These are phyloP conservation scores for Globisporangium spiculum DNA, from an alignment of 352 stramenopile species.

Conservation along the genomic window DNA sequence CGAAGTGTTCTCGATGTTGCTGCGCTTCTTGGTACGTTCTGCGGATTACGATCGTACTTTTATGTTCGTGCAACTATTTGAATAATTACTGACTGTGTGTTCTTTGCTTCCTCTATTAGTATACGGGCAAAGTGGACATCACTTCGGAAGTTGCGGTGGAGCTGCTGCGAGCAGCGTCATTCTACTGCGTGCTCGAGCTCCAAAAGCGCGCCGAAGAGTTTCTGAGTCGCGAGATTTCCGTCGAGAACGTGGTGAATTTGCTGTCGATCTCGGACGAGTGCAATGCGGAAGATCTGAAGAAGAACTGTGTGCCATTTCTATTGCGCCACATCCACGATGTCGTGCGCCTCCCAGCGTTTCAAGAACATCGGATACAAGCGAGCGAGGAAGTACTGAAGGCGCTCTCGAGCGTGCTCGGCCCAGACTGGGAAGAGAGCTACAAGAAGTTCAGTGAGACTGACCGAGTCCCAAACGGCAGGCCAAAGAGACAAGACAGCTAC, in stretches of 20 bases:
- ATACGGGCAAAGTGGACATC: constrained; percentile 86
- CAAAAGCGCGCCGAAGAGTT: constrained; percentile 85
- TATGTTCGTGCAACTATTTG: background rate
- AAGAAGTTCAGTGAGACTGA: constrained; percentile 53
- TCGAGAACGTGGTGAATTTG: constrained; percentile 79
- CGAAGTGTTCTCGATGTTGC: constrained; percentile 81
- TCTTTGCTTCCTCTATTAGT: constrained; percentile 36
- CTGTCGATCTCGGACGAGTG: constrained; percentile 77
- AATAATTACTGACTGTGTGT: constrained; percentile 15
- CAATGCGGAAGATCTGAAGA: constrained; percentile 77
- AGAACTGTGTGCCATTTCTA: constrained; percentile 83
- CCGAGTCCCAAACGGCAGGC: constrained; percentile 22
- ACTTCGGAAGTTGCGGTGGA: constrained; percentile 80
- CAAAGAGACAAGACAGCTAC: constrained; percentile 19
- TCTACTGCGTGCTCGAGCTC: constrained; percentile 83
- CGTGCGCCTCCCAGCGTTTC: constrained; percentile 69
- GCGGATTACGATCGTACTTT: background rate
- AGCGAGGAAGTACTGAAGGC: constrained; percentile 85
- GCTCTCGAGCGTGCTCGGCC: constrained; percentile 71
- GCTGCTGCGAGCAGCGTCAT: constrained; percentile 69
- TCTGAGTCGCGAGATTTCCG: constrained; percentile 71
- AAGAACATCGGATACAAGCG: constrained; percentile 73
- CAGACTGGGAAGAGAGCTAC: constrained; percentile 77
- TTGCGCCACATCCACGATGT: constrained; percentile 87
- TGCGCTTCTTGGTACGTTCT: constrained; percentile 77